Percentiles rank a stretch among this genome's conserved stretches.
These are phyloP conservation scores for Colletotrichum sp. DNA, from an alignment of 2,329 filamentous ascomycete species.

Conservation along the genomic window DNA sequence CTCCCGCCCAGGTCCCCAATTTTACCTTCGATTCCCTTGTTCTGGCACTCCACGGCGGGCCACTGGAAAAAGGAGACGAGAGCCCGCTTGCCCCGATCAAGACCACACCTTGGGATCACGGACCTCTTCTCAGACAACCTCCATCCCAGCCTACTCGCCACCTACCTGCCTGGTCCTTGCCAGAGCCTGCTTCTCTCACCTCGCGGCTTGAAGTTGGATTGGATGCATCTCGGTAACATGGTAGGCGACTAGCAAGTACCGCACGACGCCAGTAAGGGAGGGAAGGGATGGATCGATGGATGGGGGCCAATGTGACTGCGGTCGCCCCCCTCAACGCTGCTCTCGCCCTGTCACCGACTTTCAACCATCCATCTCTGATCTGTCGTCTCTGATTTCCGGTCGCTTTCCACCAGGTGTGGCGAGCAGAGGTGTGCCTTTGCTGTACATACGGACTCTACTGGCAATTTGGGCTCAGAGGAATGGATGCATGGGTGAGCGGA, in stretches of 20 bases:
- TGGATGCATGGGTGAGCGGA: not conserved
- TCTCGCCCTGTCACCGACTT: not conserved
- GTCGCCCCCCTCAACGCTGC: not conserved
- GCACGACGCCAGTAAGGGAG: not conserved
- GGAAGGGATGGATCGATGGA: not conserved
- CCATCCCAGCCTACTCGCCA: not conserved
- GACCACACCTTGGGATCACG: not conserved
- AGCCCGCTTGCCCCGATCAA: slow-evolving; percentile 2
- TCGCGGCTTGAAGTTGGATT: not conserved
- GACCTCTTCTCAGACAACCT: not conserved
- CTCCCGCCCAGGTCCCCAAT: slow-evolving; percentile 13
- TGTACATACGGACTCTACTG: not conserved
- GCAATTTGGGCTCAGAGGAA: not conserved
- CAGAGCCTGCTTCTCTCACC: not conserved
- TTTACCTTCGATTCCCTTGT: slow-evolving; percentile 17
- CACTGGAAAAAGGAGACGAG: not conserved
- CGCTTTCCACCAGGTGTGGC: not conserved
- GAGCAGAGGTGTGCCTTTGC: not conserved
- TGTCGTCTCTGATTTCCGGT: not conserved
- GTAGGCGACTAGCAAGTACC: not conserved
- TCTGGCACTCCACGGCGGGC: slow-evolving; percentile 7
- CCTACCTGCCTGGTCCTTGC: not conserved
- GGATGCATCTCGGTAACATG: not conserved
- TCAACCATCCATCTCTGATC: not conserved
- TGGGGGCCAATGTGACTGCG: not conserved